Percentiles rank a stretch among this genome's conserved stretches.
Evolutionary conservation across 768 basidiomycete species (phyloP).

Genomic region (Termitomyces sp.): DNA sequence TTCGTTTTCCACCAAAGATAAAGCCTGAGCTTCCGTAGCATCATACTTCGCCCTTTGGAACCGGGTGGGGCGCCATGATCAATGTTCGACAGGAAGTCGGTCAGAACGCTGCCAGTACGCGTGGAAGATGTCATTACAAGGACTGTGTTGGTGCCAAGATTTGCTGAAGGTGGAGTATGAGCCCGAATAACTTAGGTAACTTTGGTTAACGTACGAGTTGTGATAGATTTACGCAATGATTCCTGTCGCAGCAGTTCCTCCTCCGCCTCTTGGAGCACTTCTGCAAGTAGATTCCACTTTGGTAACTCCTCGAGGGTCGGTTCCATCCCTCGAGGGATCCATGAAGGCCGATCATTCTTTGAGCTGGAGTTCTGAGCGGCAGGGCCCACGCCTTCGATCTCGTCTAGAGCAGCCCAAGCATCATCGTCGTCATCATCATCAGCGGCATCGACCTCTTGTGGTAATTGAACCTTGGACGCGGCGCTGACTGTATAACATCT

Average conservation of each 20-base stretch:
- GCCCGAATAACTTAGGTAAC: neutral
- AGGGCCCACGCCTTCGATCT: constrained; percentile 40
- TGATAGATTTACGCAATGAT: constrained; percentile 29
- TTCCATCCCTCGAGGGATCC: constrained; percentile 78
- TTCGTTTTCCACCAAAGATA: constrained; percentile 85
- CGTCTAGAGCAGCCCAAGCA: constrained; percentile 72
- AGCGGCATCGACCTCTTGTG: constrained; percentile 37
- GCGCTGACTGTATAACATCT: constrained; percentile 68
- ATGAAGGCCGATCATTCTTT: constrained; percentile 39
- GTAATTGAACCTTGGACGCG: constrained; percentile 21
- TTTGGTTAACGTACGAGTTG: constrained; percentile 18
- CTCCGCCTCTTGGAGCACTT: constrained; percentile 90
- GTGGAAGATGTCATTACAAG: constrained; percentile 88
- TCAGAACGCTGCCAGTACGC: constrained; percentile 68
- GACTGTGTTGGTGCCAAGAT: constrained; percentile 67
- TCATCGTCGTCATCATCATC: constrained; percentile 74
- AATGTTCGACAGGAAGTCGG: constrained; percentile 75
- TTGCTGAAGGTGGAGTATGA: constrained; percentile 21
- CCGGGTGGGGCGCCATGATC: constrained; percentile 57
- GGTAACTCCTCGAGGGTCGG: constrained; percentile 92
- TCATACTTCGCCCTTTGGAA: constrained; percentile 69
- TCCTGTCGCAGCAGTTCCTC: constrained; percentile 73
- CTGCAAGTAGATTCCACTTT: constrained; percentile 86
- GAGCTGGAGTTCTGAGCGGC: constrained; percentile 14
- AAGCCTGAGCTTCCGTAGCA: constrained; percentile 67